Conservation (phyloP, 1,284 basidiomycete genomes). For the Moesziomyces globuligerus region DNA sequence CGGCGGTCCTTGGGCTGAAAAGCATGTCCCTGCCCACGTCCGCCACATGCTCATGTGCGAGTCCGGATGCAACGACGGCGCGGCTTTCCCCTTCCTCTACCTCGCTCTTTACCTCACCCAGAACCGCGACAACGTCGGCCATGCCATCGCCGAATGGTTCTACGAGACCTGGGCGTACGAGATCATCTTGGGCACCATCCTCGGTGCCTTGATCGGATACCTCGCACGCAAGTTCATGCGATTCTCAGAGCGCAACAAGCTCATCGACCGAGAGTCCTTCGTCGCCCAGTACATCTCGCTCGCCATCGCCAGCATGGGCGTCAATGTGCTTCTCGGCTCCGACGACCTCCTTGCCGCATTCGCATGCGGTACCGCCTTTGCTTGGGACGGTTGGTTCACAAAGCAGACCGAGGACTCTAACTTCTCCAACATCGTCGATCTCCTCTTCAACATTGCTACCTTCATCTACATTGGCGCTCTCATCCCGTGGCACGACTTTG, state of each 20-base stretch:
- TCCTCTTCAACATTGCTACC: conserved; percentile 71
- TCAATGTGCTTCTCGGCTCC: conserved; percentile 64
- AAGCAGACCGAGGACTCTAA: conserved; percentile 84
- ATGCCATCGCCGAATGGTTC: conserved; percentile 70
- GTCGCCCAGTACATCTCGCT: conserved; percentile 88
- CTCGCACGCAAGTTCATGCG: conserved; percentile 92
- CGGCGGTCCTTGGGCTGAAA: conserved; percentile 97
- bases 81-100: conserved; percentile 94
- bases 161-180: conserved; percentile 74
- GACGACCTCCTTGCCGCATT: conserved; percentile 76
- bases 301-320: conserved; percentile 80
- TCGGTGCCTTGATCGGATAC: conserved; percentile 83
- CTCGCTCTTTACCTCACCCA: conserved; percentile 89
- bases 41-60: conserved; percentile 92
- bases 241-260: conserved; percentile 85
- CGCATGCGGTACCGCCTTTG: conserved; percentile 93
- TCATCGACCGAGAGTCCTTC: conserved; percentile 96
- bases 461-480: conserved; percentile 68
- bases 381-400: conserved; percentile 94
- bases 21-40: conserved; percentile 95
- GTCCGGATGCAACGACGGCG: conserved; percentile 79
- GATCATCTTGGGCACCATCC: conserved; percentile 80
- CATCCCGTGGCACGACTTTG: conserved; percentile 65
- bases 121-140: conserved; percentile 74
- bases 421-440: conserved; percentile 94